Evolutionary conservation across 176 grass and related monocot species (phyloP).

Genomic region (Bromus sterilis): DNA sequence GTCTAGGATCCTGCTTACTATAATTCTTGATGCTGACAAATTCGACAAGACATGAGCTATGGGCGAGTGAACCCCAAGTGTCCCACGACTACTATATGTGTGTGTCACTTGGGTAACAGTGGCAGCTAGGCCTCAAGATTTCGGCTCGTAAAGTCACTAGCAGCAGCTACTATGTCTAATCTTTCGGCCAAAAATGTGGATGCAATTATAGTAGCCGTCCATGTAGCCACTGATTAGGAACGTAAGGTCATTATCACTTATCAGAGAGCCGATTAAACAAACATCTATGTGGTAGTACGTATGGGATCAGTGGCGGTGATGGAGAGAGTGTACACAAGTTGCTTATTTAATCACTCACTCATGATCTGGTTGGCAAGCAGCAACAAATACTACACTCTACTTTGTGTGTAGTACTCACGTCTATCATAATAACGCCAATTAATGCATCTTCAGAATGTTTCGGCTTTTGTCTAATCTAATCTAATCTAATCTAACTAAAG

Average conservation of each 20-base stretch:
- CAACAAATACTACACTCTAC: background rate
- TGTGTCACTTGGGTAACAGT: background rate
- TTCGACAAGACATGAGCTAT: background rate
- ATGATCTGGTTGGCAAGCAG: conserved; percentile 1
- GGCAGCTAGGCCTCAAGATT: background rate
- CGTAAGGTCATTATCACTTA: background rate
- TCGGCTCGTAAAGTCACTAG: background rate
- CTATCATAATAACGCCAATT: background rate
- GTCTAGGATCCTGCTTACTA: background rate
- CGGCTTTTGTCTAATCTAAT: background rate
- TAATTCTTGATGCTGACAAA: conserved; percentile 14
- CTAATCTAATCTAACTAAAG: background rate
- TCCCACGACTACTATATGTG: background rate
- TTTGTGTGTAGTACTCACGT: background rate
- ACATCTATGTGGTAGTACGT: background rate
- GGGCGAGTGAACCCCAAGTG: background rate
- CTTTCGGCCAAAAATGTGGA: background rate
- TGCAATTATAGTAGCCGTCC: background rate
- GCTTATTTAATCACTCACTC: background rate
- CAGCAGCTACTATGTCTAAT: background rate
- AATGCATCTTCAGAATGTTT: conserved; percentile 20
- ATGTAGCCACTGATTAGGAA: background rate
- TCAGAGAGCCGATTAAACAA: background rate
- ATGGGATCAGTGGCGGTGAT: background rate
- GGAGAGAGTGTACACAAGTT: background rate